Conservation (phyloP, 306 rosid species). For the Vicia villosa region DNA sequence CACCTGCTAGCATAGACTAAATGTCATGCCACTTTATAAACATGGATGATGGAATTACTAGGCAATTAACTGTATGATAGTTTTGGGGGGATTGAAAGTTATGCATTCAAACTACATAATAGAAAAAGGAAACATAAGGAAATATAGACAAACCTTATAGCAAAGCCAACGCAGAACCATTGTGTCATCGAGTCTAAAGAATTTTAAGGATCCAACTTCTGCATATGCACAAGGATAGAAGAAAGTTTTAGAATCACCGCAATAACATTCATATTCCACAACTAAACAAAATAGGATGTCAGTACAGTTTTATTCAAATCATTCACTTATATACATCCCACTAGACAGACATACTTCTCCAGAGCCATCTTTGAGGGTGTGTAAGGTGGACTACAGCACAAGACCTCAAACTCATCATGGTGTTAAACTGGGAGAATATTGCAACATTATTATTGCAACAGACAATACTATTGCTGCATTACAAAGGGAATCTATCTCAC, state of each 20-base stretch:
- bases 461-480: conserved; percentile 2
- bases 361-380: too few relatives aligned
- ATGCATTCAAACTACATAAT: background rate
- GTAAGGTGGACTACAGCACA: too few relatives aligned
- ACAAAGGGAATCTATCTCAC: background rate
- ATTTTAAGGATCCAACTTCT: conserved; percentile 80
- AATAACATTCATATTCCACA: conserved; percentile 15
- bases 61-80: background rate
- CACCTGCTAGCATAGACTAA: background rate
- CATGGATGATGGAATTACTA: conserved; percentile 7
- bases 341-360: conserved; percentile 22
- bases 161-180: conserved; percentile 81
- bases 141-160: conserved; percentile 62
- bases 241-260: conserved; percentile 24
- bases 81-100: background rate
- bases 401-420: too few relatives aligned
- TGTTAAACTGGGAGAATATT: too few relatives aligned
- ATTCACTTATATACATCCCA: conserved; percentile 4
- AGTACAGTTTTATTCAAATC: background rate
- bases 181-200: conserved; percentile 90
- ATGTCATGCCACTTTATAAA: conserved; percentile 2
- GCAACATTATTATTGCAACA: too few relatives aligned
- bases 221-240: conserved; percentile 43
- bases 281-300: conserved; percentile 15
- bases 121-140: conserved; percentile 2